These are phyloP conservation scores for Lepidium africanum DNA, from an alignment of 345 rosid genomes.

Conservation along the genomic window DNA sequence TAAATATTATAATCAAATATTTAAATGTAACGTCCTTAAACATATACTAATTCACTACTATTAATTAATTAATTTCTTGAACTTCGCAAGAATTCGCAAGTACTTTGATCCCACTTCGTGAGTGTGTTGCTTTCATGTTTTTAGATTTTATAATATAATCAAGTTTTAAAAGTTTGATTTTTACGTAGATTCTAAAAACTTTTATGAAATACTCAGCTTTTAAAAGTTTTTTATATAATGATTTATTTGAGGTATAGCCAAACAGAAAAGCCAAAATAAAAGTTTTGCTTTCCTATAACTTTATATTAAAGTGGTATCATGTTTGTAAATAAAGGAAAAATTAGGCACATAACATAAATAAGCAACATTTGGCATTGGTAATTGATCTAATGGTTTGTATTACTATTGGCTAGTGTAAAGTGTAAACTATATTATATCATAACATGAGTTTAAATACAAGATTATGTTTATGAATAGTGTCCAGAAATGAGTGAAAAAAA, in stretches of 20 bases:
- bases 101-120: constrained; percentile 8
- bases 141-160: constrained; percentile 8
- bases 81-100: not conserved
- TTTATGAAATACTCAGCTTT: not conserved
- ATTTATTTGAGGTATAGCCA: not conserved
- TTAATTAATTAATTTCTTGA: not conserved
- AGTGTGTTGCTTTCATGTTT: constrained; percentile 18
- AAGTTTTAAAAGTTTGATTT: not conserved
- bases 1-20: no score
- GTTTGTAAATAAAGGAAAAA: not conserved
- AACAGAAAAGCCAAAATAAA: not conserved
- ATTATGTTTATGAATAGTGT: no score
- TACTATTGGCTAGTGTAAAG: no score
- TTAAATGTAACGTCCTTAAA: not conserved
- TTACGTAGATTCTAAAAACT: not conserved
- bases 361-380: no score
- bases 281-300: not conserved
- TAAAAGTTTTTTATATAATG: not conserved
- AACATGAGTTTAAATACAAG: no score
- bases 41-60: not conserved
- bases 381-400: no score
- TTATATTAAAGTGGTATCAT: not conserved
- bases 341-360: not conserved
- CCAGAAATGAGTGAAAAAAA: no score
- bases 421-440: no score